Evolutionary conservation across 352 stramenopile species (phyloP).

Genomic region (Pythium scleroteichum): DNA sequence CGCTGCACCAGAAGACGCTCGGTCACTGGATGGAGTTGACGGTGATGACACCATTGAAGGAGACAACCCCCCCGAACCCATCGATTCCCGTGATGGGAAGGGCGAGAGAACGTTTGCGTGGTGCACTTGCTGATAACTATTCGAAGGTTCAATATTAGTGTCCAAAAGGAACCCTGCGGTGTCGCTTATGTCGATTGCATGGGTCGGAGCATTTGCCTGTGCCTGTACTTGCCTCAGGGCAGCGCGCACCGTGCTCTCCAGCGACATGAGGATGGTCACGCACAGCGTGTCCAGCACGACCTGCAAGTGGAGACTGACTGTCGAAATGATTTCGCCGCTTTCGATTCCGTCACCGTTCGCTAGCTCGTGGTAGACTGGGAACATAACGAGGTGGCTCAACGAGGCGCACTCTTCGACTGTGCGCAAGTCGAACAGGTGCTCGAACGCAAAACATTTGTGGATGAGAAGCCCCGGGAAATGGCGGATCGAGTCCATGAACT

Average conservation of each 20-base stretch:
- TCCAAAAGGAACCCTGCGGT: constrained; percentile 63
- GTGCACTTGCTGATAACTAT: constrained; percentile 21
- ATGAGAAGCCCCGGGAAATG: constrained; percentile 72
- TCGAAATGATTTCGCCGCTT: constrained; percentile 42
- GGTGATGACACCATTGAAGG: constrained; percentile 37
- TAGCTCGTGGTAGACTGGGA: constrained; percentile 74
- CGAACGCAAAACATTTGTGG: constrained; percentile 84
- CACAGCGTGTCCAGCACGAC: constrained; percentile 81
- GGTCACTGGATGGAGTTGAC: constrained; percentile 16
- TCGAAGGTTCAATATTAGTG: constrained; percentile 69
- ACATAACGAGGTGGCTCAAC: constrained; percentile 77
- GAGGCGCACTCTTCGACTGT: constrained; percentile 57
- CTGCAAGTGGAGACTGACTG: constrained; percentile 75
- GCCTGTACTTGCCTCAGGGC: constrained; percentile 48
- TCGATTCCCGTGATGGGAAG: constrained; percentile 18
- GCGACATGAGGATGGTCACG: constrained; percentile 80
- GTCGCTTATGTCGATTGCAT: constrained; percentile 32
- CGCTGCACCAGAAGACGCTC: not conserved
- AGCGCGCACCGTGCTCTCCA: constrained; percentile 73
- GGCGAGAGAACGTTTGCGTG: constrained; percentile 30
- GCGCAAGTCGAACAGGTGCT: constrained; percentile 69
- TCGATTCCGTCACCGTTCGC: constrained; percentile 51
- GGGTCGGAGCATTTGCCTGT: constrained; percentile 21
- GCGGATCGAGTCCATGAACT: constrained; percentile 67
- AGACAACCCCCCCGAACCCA: constrained; percentile 29